Evolutionary conservation across 768 basidiomycete species (phyloP).

Genomic region (Suillus sp.): DNA sequence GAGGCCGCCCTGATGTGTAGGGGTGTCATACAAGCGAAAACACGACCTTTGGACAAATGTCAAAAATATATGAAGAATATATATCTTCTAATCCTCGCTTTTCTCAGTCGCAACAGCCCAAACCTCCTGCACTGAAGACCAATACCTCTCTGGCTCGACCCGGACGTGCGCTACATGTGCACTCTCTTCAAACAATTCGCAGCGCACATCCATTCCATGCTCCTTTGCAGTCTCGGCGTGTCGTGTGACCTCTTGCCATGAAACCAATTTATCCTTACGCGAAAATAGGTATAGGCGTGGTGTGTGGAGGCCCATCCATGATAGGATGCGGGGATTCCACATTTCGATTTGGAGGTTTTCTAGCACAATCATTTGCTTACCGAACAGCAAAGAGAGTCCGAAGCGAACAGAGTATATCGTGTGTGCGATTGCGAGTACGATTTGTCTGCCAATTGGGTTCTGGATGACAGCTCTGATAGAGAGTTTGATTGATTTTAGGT

Average conservation of each 20-base stretch:
- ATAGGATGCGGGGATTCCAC: conserved; percentile 28
- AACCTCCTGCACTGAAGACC: conserved; percentile 24
- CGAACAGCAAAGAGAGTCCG: conserved; percentile 17
- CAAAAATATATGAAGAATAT: not conserved
- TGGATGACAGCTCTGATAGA: conserved; percentile 25
- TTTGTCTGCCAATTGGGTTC: conserved; percentile 23
- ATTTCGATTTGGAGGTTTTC: conserved; percentile 17
- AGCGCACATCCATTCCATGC: conserved; percentile 27
- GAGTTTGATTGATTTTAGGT: conserved; percentile 17
- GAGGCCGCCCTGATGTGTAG: not conserved
- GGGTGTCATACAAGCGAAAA: not conserved
- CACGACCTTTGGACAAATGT: not conserved
- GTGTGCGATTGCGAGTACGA: conserved; percentile 19
- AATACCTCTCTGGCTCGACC: conserved; percentile 29
- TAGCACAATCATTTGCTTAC: conserved; percentile 17
- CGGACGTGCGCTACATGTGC: conserved; percentile 39
- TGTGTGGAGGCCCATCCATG: conserved; percentile 33
- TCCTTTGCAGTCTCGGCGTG: conserved; percentile 28
- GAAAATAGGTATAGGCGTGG: conserved; percentile 42
- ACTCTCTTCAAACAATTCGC: conserved; percentile 36
- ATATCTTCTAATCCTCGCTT: not conserved
- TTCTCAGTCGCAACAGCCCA: conserved; percentile 21
- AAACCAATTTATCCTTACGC: conserved; percentile 32
- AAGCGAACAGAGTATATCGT: conserved; percentile 16
- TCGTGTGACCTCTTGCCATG: conserved; percentile 27